Evolutionary conservation across 2,329 filamentous ascomycete genomes (phyloP).

Genomic region (Drechslerella stenobrocha): DNA sequence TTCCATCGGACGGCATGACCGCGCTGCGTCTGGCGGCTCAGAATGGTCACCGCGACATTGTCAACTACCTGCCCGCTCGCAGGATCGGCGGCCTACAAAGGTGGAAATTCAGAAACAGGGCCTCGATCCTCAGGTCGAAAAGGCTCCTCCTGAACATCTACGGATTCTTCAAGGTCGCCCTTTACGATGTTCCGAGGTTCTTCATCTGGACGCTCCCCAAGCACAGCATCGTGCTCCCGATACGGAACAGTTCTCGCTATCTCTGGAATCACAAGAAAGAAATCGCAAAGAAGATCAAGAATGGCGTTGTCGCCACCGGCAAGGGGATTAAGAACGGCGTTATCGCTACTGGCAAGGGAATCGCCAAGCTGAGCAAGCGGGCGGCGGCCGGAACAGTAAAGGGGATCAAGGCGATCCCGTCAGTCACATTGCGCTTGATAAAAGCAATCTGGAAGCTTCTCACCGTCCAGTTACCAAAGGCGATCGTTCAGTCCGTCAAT

Average conservation of each 20-base stretch:
- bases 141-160: constrained; percentile 17
- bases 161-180: constrained; percentile 9
- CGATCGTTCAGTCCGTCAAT: constrained; percentile 18
- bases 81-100: constrained; percentile 33
- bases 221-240: constrained; percentile 26
- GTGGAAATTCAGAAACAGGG: constrained; percentile 35
- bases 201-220: constrained; percentile 41
- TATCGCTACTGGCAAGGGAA: constrained; percentile 14
- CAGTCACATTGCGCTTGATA: constrained; percentile 3
- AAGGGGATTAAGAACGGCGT: constrained; percentile 21
- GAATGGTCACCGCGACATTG: constrained; percentile 37
- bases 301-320: neutral
- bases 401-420: constrained; percentile 36
- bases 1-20: constrained; percentile 44
- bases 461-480: constrained; percentile 24
- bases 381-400: constrained; percentile 21
- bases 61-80: constrained; percentile 40
- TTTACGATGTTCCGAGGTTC: constrained; percentile 38
- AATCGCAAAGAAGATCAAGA: constrained; percentile 15
- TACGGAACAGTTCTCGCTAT: constrained; percentile 7
- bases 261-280: constrained; percentile 39
- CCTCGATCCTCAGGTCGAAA: constrained; percentile 12
- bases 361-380: constrained; percentile 19
- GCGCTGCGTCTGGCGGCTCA: constrained; percentile 33
- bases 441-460: constrained; percentile 44